Base-by-base conservation (phyloP, 768 basidiomycete species). In the Psilocybe azurescens region DNA sequence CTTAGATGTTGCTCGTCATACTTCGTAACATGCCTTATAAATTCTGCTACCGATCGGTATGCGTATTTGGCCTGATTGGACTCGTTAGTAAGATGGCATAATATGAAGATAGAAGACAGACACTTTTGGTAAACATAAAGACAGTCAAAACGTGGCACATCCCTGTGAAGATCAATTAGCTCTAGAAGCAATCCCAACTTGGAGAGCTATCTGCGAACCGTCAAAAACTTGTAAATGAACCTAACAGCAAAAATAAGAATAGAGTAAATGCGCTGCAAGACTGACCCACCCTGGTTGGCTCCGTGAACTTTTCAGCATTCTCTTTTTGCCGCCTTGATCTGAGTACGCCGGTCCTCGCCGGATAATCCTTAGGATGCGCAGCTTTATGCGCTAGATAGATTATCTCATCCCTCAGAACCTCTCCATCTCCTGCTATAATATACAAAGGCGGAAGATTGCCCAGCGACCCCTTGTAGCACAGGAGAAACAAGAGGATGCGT, bases 381-480 rank as follows among this genome's bases (percentile, higher is more conserved):
- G 92, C 91, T 65, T 90, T 89, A 72, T 94, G 93, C 0, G 93
- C 91, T 62, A 88, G 65, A 68, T 89, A 91, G 6, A 93, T 78
- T 30, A 91, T 87, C 73, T 94, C 92, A 70, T 95, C 93, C 18
- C 91, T 75, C 38, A 94, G 72, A 1, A 91, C 86, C 71, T 94
- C 93, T 11, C 86, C 86, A 63, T 93, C 83, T 0, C 92, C 90
- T 2, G 85, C 85, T 28, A 91, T 73, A 60, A 94, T 85, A 65
- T 90, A 89, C 11, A 94, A 72, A 7, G 92, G 92, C 1, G 89
- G 89, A 0, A 95, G 79, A 47, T 91, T 89, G 0, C 90, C 90
- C 4, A 94, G 74, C 29, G 90, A 91, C 2, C 88, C 88, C 87
- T 62, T 88, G 86, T 33, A 91, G 74, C 8, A 89, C 74, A 0